A percentile compares a stretch with the other conserved stretches of the same genome.
These are phyloP conservation scores for Rhizophagus sp. DNA, from an alignment of 192 early-diverging fungal species.

Conservation along the genomic window DNA sequence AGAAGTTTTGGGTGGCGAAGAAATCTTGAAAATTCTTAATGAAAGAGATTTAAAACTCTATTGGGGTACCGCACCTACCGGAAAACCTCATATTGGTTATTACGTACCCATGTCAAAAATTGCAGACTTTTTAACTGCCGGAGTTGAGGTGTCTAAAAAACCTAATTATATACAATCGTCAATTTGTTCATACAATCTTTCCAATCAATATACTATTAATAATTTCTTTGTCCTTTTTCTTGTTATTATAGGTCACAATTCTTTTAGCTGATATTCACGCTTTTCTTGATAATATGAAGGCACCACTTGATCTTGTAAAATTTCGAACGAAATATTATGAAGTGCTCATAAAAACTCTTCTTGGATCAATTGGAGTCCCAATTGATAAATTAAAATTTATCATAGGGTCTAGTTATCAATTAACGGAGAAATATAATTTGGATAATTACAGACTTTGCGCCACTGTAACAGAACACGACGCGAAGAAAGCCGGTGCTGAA, in stretches of 20 bases:
- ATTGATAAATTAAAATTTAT: slow-evolving; percentile 93
- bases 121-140: slow-evolving; percentile 93
- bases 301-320: slow-evolving; percentile 87
- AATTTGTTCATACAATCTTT: not conserved
- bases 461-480: slow-evolving; percentile 88
- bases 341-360: slow-evolving; percentile 82
- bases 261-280: slow-evolving; percentile 96
- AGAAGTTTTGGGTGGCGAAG: slow-evolving; percentile 87
- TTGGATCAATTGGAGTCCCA: slow-evolving; percentile 92
- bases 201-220: not conserved
- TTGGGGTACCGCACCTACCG: slow-evolving; percentile 98
- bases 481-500: slow-evolving; percentile 97
- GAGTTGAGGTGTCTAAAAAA: slow-evolving; percentile 64
- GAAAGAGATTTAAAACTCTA: slow-evolving; percentile 93
- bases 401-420: slow-evolving; percentile 85
- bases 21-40: slow-evolving; percentile 79
- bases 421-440: slow-evolving; percentile 86
- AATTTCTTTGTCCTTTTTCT: not conserved
- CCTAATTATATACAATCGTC: too few relatives aligned
- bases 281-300: slow-evolving; percentile 98
- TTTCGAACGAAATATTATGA: slow-evolving; percentile 94
- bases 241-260: slow-evolving; percentile 67
- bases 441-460: slow-evolving; percentile 89
- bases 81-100: slow-evolving; percentile 96
- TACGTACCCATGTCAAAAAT: slow-evolving; percentile 98